A percentile compares a stretch with the other conserved stretches of the same genome.
phyloP scores from a whole-genome alignment of 2,329 filamentous ascomycete genomes.

The Cladophialophora bantiana region DNA sequence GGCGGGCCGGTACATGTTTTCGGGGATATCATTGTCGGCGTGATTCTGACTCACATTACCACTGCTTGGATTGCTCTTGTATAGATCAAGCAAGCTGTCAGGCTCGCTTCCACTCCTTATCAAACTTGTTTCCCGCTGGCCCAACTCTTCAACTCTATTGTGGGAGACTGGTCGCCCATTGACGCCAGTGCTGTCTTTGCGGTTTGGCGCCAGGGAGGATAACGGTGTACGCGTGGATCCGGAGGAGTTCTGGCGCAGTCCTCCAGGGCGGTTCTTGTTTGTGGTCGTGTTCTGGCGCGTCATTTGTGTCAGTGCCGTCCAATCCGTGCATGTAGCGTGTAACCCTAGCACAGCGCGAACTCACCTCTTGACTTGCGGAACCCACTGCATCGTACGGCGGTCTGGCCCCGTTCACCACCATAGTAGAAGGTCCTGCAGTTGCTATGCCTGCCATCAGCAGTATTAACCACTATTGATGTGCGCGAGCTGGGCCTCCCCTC shows the following conservation, averaged over 20 bases:
- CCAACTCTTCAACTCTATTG: slow-evolving; percentile 41
- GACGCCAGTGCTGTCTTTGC: slow-evolving; percentile 32
- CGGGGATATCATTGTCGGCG: slow-evolving; percentile 40
- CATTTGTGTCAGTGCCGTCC: slow-evolving; percentile 27
- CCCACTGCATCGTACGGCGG: slow-evolving; percentile 26
- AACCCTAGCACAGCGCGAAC: slow-evolving; percentile 7
- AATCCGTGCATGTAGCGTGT: slow-evolving; percentile 8
- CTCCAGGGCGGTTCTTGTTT: slow-evolving; percentile 29
- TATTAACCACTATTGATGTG: slow-evolving; percentile 11
- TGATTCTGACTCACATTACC: slow-evolving; percentile 35
- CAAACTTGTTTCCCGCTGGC: slow-evolving; percentile 43
- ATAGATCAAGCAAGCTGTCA: slow-evolving; percentile 49
- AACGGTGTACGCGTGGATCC: slow-evolving; percentile 34
- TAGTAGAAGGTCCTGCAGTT: slow-evolving; percentile 27
- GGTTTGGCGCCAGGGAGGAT: slow-evolving; percentile 34
- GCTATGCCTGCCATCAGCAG: slow-evolving; percentile 31
- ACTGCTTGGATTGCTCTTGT: slow-evolving; percentile 42
- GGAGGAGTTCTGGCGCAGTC: slow-evolving; percentile 30
- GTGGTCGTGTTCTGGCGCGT: slow-evolving; percentile 30
- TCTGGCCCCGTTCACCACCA: slow-evolving; percentile 27
- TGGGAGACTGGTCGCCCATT: slow-evolving; percentile 27
- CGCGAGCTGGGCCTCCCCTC: slow-evolving; percentile 26
- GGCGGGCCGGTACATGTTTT: slow-evolving; percentile 41
- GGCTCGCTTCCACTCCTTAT: slow-evolving; percentile 50
- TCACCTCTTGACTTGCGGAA: slow-evolving; percentile 34